Conservation (phyloP, 73 alveolate species). For the Paramecium sexaurelia region DNA sequence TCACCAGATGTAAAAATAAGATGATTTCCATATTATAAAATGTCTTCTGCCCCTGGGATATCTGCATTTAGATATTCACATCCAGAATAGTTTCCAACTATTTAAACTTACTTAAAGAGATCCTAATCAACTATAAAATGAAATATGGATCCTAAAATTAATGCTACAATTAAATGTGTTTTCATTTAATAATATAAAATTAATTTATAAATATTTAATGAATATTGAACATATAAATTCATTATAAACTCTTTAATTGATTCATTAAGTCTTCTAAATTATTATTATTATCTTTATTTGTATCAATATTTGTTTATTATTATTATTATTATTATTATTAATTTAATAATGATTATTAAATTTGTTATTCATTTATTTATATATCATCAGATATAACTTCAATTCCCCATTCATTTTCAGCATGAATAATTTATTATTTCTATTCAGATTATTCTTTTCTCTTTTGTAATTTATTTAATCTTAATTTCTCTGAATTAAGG, state of each 20-base stretch:
- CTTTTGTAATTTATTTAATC: constrained; percentile 59
- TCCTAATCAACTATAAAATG: background rate
- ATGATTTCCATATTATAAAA: background rate
- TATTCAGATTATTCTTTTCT: constrained; percentile 66
- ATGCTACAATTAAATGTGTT: background rate
- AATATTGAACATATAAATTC: background rate
- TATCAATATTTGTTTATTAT: background rate
- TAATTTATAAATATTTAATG: background rate
- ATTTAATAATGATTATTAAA: background rate
- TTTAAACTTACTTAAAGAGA: background rate
- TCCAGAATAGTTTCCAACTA: background rate
- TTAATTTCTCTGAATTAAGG: constrained; percentile 69
- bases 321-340: background rate
- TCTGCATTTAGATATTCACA: background rate
- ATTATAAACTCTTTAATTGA: constrained; percentile 5
- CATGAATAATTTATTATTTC: constrained; percentile 6
- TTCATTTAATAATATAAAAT: background rate
- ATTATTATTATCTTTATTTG: background rate
- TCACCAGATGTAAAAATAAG: constrained; percentile 5
- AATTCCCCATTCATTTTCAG: constrained; percentile 80
- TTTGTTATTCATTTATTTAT: background rate
- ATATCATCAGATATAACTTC: constrained; percentile 71
- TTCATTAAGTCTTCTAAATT: constrained; percentile 3
- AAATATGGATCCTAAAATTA: background rate
- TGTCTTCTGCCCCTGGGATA: constrained; percentile 30